phyloP scores from a whole-genome alignment of 2,329 filamentous ascomycete genomes.

The Chrysosporium keratinophilum region DNA sequence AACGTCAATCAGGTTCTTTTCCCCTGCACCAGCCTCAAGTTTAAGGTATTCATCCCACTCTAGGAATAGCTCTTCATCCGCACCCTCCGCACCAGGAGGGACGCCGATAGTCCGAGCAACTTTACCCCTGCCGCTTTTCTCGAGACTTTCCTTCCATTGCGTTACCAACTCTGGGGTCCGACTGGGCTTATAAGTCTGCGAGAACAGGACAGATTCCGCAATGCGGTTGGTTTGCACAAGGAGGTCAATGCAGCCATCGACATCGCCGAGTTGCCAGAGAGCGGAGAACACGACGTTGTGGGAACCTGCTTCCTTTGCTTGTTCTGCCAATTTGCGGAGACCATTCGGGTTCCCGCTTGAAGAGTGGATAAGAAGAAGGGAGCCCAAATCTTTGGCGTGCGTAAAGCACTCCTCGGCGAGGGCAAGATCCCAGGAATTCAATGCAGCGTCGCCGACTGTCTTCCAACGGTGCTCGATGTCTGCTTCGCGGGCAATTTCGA shows the following conservation, averaged over 20 bases:
- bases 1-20: conserved; percentile 35
- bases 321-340: conserved; percentile 58
- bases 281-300: conserved; percentile 92
- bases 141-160: conserved; percentile 72
- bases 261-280: conserved; percentile 75
- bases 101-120: conserved; percentile 74
- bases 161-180: conserved; percentile 56
- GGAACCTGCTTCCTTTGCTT: conserved; percentile 64
- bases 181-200: conserved; percentile 91
- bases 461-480: conserved; percentile 98
- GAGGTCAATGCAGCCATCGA: conserved; percentile 69
- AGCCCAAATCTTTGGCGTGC: conserved; percentile 81
- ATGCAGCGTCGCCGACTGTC: conserved; percentile 82
- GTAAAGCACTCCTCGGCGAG: conserved; percentile 90
- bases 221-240: conserved; percentile 67
- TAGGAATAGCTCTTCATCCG: conserved; percentile 73
- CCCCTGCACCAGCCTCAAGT: conserved; percentile 62
- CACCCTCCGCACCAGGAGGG: conserved; percentile 58
- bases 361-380: conserved; percentile 75
- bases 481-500: conserved; percentile 70
- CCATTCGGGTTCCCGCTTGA: conserved; percentile 71
- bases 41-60: conserved; percentile 89
- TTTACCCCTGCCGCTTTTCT: conserved; percentile 75
- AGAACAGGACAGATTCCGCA: conserved; percentile 81
- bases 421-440: conserved; percentile 73